These are phyloP conservation scores for Sisymbrium altissimum DNA, from an alignment of 345 rosid species.

Conservation along the genomic window DNA sequence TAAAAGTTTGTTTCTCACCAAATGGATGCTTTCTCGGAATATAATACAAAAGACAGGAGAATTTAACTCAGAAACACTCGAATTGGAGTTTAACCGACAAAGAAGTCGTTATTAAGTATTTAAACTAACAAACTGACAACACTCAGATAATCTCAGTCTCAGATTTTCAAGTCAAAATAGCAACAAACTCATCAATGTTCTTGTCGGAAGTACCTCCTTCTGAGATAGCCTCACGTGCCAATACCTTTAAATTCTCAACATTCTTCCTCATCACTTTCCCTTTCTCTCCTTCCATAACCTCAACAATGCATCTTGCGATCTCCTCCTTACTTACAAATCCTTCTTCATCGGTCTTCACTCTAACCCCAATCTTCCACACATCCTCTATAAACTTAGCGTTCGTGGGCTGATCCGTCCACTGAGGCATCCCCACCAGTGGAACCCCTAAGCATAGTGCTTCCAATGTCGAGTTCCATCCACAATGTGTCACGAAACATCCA, in stretches of 20 bases:
- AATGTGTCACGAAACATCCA: constrained; percentile 63
- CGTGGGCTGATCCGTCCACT: constrained; percentile 57
- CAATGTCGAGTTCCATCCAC: constrained; percentile 69
- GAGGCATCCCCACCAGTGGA: constrained; percentile 58
- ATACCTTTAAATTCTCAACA: constrained; percentile 37
- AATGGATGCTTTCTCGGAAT: too few relatives aligned
- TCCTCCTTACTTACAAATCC: constrained; percentile 36
- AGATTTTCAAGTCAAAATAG: constrained; percentile 1
- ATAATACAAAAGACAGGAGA: too few relatives aligned
- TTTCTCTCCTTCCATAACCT: constrained; percentile 51
- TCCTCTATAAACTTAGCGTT: constrained; percentile 52
- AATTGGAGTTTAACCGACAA: background rate
- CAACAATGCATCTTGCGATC: constrained; percentile 37
- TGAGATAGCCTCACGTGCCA: constrained; percentile 43
- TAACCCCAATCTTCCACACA: constrained; percentile 57
- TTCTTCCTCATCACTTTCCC: constrained; percentile 41
- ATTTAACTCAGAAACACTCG: background rate
- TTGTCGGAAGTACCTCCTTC: constrained; percentile 53
- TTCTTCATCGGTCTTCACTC: constrained; percentile 34
- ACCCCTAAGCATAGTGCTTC: constrained; percentile 62
- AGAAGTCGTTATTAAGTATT: background rate
- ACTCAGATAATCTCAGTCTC: background rate
- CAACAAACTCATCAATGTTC: constrained; percentile 37
- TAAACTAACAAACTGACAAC: background rate
- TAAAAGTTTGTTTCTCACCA: too few relatives aligned